Evolutionary conservation across 768 basidiomycete genomes (phyloP), one percentile per base, ranked within the genome.

Genomic region (Termitomyces sp.): DNA sequence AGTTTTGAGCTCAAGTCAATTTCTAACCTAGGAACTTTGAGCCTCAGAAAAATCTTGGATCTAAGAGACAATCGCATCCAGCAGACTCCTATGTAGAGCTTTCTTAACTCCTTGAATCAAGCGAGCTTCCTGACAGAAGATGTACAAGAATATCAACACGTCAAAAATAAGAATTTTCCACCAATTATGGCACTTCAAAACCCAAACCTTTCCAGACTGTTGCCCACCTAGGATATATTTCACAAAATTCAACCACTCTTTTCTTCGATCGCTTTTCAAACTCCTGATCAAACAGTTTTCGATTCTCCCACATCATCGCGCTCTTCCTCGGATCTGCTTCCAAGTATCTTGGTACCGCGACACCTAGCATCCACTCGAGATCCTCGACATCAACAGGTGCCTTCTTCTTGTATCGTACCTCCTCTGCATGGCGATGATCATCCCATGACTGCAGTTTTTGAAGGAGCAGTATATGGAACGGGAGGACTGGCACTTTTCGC

Each of bases 391-490:
- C 62, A 5, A 54, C 34, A 2, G 57, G 57, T 12, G 51, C 57
- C 47, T 63, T 63, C 22, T 53, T 14, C n/a, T 17, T 42, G 11
- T 63, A 59, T 10, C 55, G 38, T 28, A 38, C 45, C 46, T 61
- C 62, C 8, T 22, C 45, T 5, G 62, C 55, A 2, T 19, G 41
- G 1, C 55, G 52, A 47, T 63, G 62, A 28, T 61, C 60, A 32
- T 63, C 60, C 62, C 62, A 63, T 9, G 54, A 55, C 54, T 63
- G 62, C 5, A 63, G 47, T 34, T 63, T 63, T 26, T 61, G 62
- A 40, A 63, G 51, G 14, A 63, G 46, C 2, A 63, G 54, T 9
- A 59, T 53, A 5, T 45, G 32, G 10, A 63, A 63, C 8, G 62
- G 62, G 11, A 63, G 34, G 5, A 59, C 48, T 8, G 62, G 62